Evolutionary conservation across 108 stramenopile species (phyloP), one percentile per base, ranked within the genome.

Genomic region (Skeletonema menzelii): DNA sequence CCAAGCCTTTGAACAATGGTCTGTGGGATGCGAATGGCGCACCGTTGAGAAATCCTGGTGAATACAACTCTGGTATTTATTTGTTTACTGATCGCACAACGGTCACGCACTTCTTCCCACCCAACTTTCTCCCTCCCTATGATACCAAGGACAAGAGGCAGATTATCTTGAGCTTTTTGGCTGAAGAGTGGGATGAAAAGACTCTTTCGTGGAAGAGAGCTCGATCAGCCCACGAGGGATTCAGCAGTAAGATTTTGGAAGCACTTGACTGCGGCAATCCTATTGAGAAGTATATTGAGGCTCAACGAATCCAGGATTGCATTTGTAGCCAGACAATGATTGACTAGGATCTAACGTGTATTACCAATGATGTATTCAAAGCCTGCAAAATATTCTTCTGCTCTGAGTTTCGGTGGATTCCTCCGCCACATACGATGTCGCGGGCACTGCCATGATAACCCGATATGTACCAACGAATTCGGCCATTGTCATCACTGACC

Each of bases 81-180:
- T 73, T 95, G 46, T 95, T 95, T 64, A 80, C 83, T 19, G 91
- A 95, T 65, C 84, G 94, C 7, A 80, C 87, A 2, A 89, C 83
- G 65, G 88, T 88, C 70, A 90, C 90, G 10, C 91, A 95, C 62
- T 86, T 82, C 57, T 92, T 95, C 67, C 59, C 72, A n/a, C 94
- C 94, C 63, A 95, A 95, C 73, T 95, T 95, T 67, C 80, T 91
- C 2, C 94, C 91, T 32, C 94, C 94, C 8, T 95, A 95, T 67
- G 82, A 94, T 68, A 91, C 90, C 8, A 80, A 84, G 27, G 86
- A 88, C 42, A 95, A 92, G 75, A 75, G 82, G 63, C 74, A 84
- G 60, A 86, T 91, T 24, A 95, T 95, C 58, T 72, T 91, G 42
- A 85, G 88, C 38, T 86, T 87, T 44, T 73, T 95, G 65, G 71